Evolutionary conservation across 257 asterid species (phyloP).

Genomic region (Ehretia macrophylla): DNA sequence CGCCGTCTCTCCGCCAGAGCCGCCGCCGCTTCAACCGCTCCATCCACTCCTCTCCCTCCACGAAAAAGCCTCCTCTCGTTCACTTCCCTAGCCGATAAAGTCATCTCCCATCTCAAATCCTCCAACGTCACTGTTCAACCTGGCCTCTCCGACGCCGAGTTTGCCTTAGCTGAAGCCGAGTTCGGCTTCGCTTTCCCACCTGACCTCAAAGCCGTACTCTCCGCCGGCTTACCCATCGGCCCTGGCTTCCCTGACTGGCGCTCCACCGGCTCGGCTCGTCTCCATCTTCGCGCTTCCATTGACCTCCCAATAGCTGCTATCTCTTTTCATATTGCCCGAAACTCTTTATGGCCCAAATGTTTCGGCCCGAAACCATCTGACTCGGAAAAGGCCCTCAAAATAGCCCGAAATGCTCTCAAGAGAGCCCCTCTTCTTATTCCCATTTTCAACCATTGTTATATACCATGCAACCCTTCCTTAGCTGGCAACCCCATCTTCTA

Average conservation of each 20-base stretch:
- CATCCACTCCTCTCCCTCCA: slow-evolving; percentile 74
- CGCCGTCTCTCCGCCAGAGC: slow-evolving; percentile 95
- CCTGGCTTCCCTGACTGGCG: slow-evolving; percentile 98
- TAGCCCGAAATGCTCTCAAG: slow-evolving; percentile 72
- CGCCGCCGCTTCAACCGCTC: slow-evolving; percentile 50
- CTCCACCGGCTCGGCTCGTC: slow-evolving; percentile 62
- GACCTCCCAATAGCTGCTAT: slow-evolving; percentile 80
- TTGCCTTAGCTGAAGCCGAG: slow-evolving; percentile 88
- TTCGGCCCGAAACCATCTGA: slow-evolving; percentile 79
- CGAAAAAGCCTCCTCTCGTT: slow-evolving; percentile 84
- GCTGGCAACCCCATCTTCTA: slow-evolving; percentile 91
- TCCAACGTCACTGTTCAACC: slow-evolving; percentile 58
- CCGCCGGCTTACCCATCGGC: slow-evolving; percentile 76
- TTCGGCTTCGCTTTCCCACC: slow-evolving; percentile 89
- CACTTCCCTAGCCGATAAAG: slow-evolving; percentile 66
- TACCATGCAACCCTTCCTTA: slow-evolving; percentile 77
- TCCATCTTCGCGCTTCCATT: slow-evolving; percentile 76
- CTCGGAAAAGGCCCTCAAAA: slow-evolving; percentile 67
- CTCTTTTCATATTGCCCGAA: slow-evolving; percentile 80
- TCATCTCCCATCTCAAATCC: slow-evolving; percentile 55
- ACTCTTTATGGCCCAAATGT: slow-evolving; percentile 75
- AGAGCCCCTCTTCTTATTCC: slow-evolving; percentile 86
- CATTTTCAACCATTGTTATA: slow-evolving; percentile 77
- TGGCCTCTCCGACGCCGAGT: slow-evolving; percentile 70
- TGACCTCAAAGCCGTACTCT: slow-evolving; percentile 78